These are phyloP conservation scores for Kwoniella shandongensis DNA, from an alignment of 768 basidiomycete genomes.

Conservation along the genomic window DNA sequence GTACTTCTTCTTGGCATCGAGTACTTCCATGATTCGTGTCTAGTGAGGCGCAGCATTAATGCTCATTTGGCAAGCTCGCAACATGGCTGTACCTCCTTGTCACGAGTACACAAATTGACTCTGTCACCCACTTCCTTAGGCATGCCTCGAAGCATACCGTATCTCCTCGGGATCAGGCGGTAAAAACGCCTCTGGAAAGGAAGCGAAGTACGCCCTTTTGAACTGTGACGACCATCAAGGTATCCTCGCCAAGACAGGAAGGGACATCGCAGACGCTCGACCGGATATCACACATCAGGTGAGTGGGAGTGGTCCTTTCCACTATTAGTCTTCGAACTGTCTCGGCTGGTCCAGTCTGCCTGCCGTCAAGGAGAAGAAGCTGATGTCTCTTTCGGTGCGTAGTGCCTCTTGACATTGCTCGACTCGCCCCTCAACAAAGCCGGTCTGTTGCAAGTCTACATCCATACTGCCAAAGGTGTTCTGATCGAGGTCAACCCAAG, in stretches of 20 bases:
- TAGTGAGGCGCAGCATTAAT: too few relatives aligned
- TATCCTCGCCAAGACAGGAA: slow-evolving; percentile 92
- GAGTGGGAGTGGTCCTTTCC: slow-evolving; percentile 32
- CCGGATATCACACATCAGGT: slow-evolving; percentile 99
- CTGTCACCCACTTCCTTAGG: slow-evolving; percentile 58
- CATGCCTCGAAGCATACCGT: slow-evolving; percentile 93
- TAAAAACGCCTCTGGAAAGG: slow-evolving; percentile 61
- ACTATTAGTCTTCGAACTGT: not conserved
- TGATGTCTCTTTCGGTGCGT: too few relatives aligned
- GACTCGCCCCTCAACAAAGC: slow-evolving; percentile 99
- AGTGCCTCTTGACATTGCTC: slow-evolving; percentile 93
- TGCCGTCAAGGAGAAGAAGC: too few relatives aligned
- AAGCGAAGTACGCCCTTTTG: slow-evolving; percentile 91
- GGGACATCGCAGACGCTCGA: slow-evolving; percentile 98
- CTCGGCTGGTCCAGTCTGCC: not conserved
- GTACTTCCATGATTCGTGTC: too few relatives aligned
- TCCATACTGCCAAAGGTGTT: slow-evolving; percentile 93
- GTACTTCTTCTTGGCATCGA: too few relatives aligned
- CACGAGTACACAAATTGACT: too few relatives aligned
- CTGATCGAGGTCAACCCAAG: slow-evolving; percentile 98
- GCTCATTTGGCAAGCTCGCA: too few relatives aligned
- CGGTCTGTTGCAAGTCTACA: slow-evolving; percentile 92
- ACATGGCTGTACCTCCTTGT: too few relatives aligned
- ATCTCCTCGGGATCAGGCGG: slow-evolving; percentile 64
- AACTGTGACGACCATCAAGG: slow-evolving; percentile 99